Conservation (phyloP, 106 monocot species). For the Phalaenopsis aphrodite region DNA sequence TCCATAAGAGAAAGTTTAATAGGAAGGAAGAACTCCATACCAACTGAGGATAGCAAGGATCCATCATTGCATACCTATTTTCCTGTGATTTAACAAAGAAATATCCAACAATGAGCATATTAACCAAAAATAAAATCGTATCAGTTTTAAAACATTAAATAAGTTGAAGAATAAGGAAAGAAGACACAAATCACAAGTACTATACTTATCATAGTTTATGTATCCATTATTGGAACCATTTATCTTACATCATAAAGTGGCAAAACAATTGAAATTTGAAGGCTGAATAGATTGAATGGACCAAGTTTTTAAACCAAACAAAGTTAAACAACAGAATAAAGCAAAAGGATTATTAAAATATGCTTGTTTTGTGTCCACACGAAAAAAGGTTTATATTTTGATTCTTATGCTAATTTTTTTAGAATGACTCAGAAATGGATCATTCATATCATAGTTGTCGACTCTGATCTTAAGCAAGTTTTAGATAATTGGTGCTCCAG, state of each 20-base stretch:
- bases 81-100: conserved; percentile 52
- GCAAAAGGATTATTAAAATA: neutral
- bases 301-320: neutral
- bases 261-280: neutral
- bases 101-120: neutral
- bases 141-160: neutral
- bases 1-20: conserved; percentile 9
- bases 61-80: conserved; percentile 72
- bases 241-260: neutral
- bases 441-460: neutral
- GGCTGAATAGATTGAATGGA: neutral
- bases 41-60: conserved; percentile 48
- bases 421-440: neutral
- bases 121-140: neutral
- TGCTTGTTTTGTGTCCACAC: neutral
- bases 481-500: neutral
- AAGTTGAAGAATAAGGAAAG: neutral
- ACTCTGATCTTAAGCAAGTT: neutral
- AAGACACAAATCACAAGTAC: neutral
- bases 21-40: conserved; percentile 36
- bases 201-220: neutral
- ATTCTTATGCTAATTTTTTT: neutral
- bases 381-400: neutral
- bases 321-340: neutral
- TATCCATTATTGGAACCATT: neutral